Evolutionary conservation across 2,329 filamentous ascomycete genomes (phyloP).

Genomic region (Claviceps capensis): DNA sequence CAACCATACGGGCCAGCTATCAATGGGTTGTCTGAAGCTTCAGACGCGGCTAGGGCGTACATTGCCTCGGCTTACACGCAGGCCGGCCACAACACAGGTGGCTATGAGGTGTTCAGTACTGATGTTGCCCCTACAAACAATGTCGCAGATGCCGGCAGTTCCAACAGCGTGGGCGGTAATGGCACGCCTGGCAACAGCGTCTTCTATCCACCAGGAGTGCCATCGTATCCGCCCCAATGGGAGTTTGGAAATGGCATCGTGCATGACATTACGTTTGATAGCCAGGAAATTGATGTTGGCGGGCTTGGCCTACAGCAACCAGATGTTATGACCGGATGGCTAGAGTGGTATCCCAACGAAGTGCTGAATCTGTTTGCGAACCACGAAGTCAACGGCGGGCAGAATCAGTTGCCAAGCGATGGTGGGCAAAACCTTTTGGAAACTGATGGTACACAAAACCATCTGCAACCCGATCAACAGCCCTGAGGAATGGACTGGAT

Average conservation of each 20-base stretch:
- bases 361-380: constrained; percentile 42
- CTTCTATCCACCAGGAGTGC: constrained; percentile 16
- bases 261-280: constrained; percentile 56
- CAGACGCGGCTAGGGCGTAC: constrained; percentile 21
- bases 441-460: not conserved
- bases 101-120: constrained; percentile 25
- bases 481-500: not conserved
- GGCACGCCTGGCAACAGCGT: constrained; percentile 4
- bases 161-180: not conserved
- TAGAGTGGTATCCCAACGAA: constrained; percentile 59
- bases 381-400: constrained; percentile 16
- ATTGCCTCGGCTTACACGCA: constrained; percentile 24
- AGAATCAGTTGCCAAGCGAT: not conserved
- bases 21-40: constrained; percentile 12
- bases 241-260: constrained; percentile 20
- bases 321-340: constrained; percentile 57
- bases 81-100: constrained; percentile 26
- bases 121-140: constrained; percentile 28
- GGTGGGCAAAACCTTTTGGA: not conserved
- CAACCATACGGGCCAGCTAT: constrained; percentile 13
- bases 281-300: constrained; percentile 64
- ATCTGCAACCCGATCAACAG: not conserved
- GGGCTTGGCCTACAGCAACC: constrained; percentile 41
- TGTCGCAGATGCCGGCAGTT: constrained; percentile 19
- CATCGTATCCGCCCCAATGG: constrained; percentile 19